Percentiles rank a stretch among this genome's conserved stretches.
Evolutionary conservation across 2,329 filamentous ascomycete species (phyloP).

Genomic region (Cryphonectria parasitica): DNA sequence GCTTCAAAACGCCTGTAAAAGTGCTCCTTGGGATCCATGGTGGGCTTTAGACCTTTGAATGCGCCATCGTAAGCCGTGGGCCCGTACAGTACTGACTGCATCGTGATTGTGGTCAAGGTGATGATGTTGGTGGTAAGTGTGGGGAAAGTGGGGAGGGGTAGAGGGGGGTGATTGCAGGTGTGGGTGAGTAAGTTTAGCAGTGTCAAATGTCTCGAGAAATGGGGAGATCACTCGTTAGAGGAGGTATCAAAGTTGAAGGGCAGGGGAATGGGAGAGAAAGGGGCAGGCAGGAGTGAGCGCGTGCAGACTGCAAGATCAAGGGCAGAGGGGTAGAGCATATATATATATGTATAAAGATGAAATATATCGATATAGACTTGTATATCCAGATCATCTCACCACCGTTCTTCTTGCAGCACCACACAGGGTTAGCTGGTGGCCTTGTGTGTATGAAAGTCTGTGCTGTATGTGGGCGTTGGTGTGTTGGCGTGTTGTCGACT

Average conservation of each 20-base stretch:
- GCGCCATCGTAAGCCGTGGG: conserved; percentile 29
- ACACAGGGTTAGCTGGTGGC: neutral
- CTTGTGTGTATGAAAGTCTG: neutral
- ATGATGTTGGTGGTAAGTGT: neutral
- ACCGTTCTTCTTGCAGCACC: neutral
- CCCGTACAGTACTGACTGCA: conserved; percentile 23
- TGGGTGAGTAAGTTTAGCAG: neutral
- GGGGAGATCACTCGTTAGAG: neutral
- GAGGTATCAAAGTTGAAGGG: neutral
- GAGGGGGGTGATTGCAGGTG: neutral
- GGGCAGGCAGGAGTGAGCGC: neutral
- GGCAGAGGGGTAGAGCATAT: neutral
- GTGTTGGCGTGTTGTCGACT: neutral
- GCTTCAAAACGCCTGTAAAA: conserved; percentile 86
- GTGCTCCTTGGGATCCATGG: conserved; percentile 67
- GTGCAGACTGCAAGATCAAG: too few relatives aligned
- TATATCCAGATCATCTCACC: neutral
- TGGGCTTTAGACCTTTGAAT: conserved; percentile 34
- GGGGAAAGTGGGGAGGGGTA: neutral
- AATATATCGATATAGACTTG: neutral
- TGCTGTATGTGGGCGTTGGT: neutral
- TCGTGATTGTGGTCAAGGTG: neutral
- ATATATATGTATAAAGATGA: neutral
- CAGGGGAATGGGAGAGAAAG: neutral
- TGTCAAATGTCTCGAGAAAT: neutral